Evolutionary conservation across 345 rosid species (phyloP), one percentile per base, ranked within the genome.

Genomic region (Camelina hispida): DNA sequence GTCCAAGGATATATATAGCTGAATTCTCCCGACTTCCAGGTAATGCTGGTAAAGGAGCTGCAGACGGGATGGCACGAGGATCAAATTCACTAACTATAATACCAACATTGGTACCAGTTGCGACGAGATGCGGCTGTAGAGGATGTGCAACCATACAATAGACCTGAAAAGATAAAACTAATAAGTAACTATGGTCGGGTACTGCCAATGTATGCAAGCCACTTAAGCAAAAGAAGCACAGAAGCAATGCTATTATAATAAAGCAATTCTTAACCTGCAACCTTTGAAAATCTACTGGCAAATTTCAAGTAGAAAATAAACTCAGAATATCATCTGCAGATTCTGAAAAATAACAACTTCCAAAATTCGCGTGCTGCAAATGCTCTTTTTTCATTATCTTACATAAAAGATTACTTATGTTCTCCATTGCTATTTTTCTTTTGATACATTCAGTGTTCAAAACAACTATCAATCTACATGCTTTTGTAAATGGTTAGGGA

Each of bases 71-170:
- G 75, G 98, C 89, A 71, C 83, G 90, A 73, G 94, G 78, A 88
- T 95, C 99, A 85, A 95, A 95, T 75, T 95, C 99, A 42, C 97
- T 85, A 78, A 95, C 78, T 80, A 95, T 92, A 78, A 95, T 84
- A 82, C 99, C 99, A 78, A 90, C 79, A 79, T 88, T 95, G 74
- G 98, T 92, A 74, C 99, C 99, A 67, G 96, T 85, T 64, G 92
- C 99, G 55, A 95, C 98, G 56, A 95, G 96, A 80, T 95, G 98
- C 66, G 99, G 99, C 85, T 95, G 99, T 54, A 95, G 84, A 72
- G 94, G 85, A 88, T 95, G 99, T 66, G 97, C 97, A 71, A 87
- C 98, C 98, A 95, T 95, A 78, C 98, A 92, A 80, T 90, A 92
- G 59, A 92, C 98, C 99, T 95, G 84, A 78, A 78, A 71, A 83